Conservation (phyloP, 192 early-diverging fungal species). For the Backusella liffmaniae region DNA sequence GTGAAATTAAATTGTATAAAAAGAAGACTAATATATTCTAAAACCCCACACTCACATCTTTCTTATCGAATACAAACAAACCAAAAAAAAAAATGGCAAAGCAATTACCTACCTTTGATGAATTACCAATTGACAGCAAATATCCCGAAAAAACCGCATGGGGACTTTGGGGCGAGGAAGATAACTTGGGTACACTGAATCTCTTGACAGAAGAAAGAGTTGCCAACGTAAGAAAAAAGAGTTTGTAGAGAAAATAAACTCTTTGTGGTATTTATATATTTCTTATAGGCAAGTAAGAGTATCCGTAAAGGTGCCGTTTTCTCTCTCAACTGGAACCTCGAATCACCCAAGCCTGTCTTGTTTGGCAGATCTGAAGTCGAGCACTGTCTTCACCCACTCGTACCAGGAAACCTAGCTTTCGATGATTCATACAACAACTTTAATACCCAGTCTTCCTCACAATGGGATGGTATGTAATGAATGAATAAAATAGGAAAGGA, state of each 20-base stretch:
- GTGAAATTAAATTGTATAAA: background rate
- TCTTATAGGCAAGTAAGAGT: conserved; percentile 23
- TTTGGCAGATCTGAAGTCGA: conserved; percentile 11
- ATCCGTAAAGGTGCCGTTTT: conserved; percentile 24
- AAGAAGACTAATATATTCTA: background rate
- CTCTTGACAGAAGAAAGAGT: conserved; percentile 19
- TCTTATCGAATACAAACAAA: background rate
- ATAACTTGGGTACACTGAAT: conserved; percentile 33
- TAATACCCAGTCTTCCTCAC: conserved; percentile 35
- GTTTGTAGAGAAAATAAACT: no score
- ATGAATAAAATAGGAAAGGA: background rate
- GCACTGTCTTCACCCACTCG: conserved; percentile 5
- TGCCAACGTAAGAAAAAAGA: conserved; percentile 8
- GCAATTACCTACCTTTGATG: conserved; percentile 24
- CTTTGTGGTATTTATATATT: background rate
- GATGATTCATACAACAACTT: conserved; percentile 34
- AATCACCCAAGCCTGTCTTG: conserved; percentile 14
- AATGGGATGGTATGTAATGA: conserved; percentile 30
- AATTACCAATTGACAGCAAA: conserved; percentile 32
- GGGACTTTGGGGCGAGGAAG: conserved; percentile 37
- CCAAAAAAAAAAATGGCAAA: background rate
- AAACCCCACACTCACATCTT: background rate
- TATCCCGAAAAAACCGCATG: conserved; percentile 29
- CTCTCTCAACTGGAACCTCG: conserved; percentile 34
- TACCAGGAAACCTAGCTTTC: conserved; percentile 10